Evolutionary conservation across 2,329 filamentous ascomycete species (phyloP), one percentile per base, ranked within the genome.

Genomic region (Epichloe sylvatica): DNA sequence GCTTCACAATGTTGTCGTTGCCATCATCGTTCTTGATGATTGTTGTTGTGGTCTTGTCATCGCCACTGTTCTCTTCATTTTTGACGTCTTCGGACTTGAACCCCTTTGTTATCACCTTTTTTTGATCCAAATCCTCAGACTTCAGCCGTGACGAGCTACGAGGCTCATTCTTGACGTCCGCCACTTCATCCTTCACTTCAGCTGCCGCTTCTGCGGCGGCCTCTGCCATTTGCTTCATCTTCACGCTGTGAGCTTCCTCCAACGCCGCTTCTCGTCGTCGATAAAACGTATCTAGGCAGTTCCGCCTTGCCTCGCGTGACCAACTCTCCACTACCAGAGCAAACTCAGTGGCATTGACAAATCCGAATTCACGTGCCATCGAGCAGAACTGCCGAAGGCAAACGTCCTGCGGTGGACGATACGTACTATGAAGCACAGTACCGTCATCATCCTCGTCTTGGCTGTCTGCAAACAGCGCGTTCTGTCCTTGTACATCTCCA

Each of bases 251-350:
- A n/a, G 36, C 39, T 17, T 33, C 12, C 25, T 49, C 35, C 45
- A 50, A 21, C 56, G 69, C 70, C 52, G 75, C 74, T 60, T 80
- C 75, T 54, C 90, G 73, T 56, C 73, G 73, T 54, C 72, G 69
- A 70, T 97, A 97, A 65, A 95, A 97, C 3, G 70, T 71, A 50
- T 94, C 85, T 25, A 97, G 70, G 64, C 80, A 90, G 56, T 83
- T 81, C 53, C 85, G 76, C 59, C 91, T 71, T 67, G 92, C 76
- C 60, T 84, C 86, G 63, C 91, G 86, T 43, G 86, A 94, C 86
- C 89, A 94, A 13, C 81, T 78, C 66, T 97, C 92, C 3, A 97
- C 90, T 13, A 89, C 80, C 37, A 96, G 70, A 3, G 90, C 92
- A 73, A 97, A 97, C 53, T 92, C 84, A 0, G 81, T 85, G 1